These are phyloP conservation scores for Cryptococcus maquisensis DNA, from an alignment of 1,284 basidiomycete species.

Conservation along the genomic window DNA sequence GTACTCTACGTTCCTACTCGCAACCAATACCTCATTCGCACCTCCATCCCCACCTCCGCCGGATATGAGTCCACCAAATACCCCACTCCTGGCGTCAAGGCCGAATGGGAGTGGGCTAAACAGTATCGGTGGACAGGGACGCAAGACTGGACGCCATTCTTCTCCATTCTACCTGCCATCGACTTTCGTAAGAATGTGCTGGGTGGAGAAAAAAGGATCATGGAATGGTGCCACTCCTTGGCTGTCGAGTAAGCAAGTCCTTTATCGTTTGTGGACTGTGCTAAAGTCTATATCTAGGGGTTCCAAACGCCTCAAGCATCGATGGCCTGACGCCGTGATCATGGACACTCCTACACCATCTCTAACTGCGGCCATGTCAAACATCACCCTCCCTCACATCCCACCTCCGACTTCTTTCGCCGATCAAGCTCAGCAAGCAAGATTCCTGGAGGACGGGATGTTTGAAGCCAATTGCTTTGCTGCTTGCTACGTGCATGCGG, in stretches of 20 bases:
- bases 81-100: slow-evolving; percentile 22
- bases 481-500: slow-evolving; percentile 54
- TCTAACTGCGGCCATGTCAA: slow-evolving; percentile 69
- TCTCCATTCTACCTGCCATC: slow-evolving; percentile 55
- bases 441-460: slow-evolving; percentile 31
- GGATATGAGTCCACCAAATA: slow-evolving; percentile 55
- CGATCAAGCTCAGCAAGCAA: slow-evolving; percentile 21
- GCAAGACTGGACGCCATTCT: slow-evolving; percentile 27
- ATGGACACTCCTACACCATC: slow-evolving; percentile 61
- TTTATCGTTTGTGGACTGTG: too few species aligned
- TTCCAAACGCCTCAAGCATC: slow-evolving; percentile 61
- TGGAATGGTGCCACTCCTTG: slow-evolving; percentile 67
- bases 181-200: slow-evolving; percentile 68
- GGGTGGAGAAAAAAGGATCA: slow-evolving; percentile 76
- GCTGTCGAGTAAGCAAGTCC: slow-evolving; percentile 54
- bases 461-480: slow-evolving; percentile 34
- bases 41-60: slow-evolving; percentile 68
- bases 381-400: slow-evolving; percentile 44
- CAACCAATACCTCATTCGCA: slow-evolving; percentile 73
- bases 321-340: slow-evolving; percentile 58
- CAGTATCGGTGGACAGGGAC: slow-evolving; percentile 40
- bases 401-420: slow-evolving; percentile 16
- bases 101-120: slow-evolving; percentile 52
- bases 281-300: slow-evolving; percentile 49
- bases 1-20: slow-evolving; percentile 69